Percentiles rank a stretch among this genome's conserved stretches.
Evolutionary conservation across 2,329 filamentous ascomycete genomes (phyloP).

Genomic region (Pseudocercospora fijiensis): DNA sequence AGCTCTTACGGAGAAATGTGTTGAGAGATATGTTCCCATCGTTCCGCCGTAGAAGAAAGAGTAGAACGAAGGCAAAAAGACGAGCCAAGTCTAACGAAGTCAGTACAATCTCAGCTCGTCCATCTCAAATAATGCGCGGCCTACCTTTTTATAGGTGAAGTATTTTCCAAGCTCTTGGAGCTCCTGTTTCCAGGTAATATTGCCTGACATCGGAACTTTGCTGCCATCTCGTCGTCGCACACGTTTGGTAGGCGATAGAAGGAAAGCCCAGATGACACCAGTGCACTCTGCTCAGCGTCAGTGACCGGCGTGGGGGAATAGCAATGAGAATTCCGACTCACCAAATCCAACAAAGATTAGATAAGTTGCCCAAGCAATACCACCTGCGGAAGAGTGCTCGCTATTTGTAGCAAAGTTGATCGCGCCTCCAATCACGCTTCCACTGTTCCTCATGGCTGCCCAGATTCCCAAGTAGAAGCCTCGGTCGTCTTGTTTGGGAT

Average conservation of each 20-base stretch:
- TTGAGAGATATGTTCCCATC: slow-evolving; percentile 40
- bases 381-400: slow-evolving; percentile 24
- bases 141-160: slow-evolving; percentile 32
- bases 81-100: slow-evolving; percentile 35
- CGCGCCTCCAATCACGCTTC: slow-evolving; percentile 39
- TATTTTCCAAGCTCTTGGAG: slow-evolving; percentile 29
- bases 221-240: slow-evolving; percentile 33
- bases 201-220: slow-evolving; percentile 25
- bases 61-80: slow-evolving; percentile 41
- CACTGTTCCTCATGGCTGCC: slow-evolving; percentile 39
- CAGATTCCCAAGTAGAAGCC: slow-evolving; percentile 40
- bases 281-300: slow-evolving; percentile 27
- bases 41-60: slow-evolving; percentile 44
- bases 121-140: not conserved
- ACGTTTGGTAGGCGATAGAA: slow-evolving; percentile 31
- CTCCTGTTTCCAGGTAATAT: slow-evolving; percentile 26
- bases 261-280: slow-evolving; percentile 34
- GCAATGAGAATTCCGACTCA: not conserved
- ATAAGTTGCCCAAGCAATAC: slow-evolving; percentile 38
- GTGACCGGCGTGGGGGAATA: not conserved
- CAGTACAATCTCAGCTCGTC: not conserved
- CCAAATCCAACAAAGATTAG: slow-evolving; percentile 37
- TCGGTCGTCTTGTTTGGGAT: slow-evolving; percentile 38
- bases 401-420: slow-evolving; percentile 40
- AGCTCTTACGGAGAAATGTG: slow-evolving; percentile 39